phyloP scores from a whole-genome alignment of 257 asterid genomes.

The Solanum piurae region DNA sequence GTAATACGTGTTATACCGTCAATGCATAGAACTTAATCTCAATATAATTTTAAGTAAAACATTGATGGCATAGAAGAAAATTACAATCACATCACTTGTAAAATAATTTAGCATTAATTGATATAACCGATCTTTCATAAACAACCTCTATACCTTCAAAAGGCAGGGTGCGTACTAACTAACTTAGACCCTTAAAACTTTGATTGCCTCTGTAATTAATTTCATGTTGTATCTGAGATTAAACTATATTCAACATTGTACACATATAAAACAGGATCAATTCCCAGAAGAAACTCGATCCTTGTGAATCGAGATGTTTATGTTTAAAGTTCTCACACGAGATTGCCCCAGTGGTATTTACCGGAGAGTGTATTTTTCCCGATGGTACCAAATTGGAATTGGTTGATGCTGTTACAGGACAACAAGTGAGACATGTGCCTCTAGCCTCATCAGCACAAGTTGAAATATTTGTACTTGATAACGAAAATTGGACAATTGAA shows the following conservation, averaged over 20 bases:
- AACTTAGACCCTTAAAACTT: not conserved
- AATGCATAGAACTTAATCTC: not conserved
- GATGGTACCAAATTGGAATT: not conserved
- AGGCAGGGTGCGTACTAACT: not conserved
- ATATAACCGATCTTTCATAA: rapidly evolving
- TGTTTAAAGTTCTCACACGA: not conserved
- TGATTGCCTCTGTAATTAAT: no score
- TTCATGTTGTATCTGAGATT: not conserved
- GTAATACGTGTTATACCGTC: not conserved
- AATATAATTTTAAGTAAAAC: not conserved
- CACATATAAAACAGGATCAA: not conserved
- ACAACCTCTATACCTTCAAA: not conserved
- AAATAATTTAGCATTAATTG: not conserved
- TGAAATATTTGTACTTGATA: not conserved
- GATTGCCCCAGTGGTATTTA: not conserved
- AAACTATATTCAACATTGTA: not conserved
- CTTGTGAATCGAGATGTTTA: not conserved
- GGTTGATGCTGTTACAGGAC: not conserved
- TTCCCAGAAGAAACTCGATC: not conserved
- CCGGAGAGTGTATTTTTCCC: not conserved
- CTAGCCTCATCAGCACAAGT: not conserved
- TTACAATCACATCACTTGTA: not conserved
- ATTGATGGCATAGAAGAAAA: not conserved
- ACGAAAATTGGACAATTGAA: not conserved
- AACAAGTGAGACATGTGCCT: not conserved